Base-by-base conservation (phyloP, 352 stramenopile genomes). In the Globisporangium lucens region DNA sequence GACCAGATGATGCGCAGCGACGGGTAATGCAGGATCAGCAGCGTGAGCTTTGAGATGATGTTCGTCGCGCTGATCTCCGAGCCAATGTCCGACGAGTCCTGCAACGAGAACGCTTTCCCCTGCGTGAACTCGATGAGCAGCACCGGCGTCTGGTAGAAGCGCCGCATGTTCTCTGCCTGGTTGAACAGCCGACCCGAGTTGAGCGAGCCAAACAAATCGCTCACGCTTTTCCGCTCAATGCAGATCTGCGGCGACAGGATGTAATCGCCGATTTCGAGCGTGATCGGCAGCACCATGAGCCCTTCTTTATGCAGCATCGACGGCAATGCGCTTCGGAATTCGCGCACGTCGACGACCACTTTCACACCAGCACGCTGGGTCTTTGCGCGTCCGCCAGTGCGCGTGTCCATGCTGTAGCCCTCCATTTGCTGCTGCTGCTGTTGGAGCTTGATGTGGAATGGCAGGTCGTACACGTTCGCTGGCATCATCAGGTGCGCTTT, bases 241-340 rank as follows among this genome's bases (percentile, higher is more conserved):
- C 95, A 99, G 67, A 99, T 97, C 24, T 99, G 89, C 47, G 97
- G 97, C 56, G 96, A 98, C 46, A 99, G 76, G 8, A 99, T 96
- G 75, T 98, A 99, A 77, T 99, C 98, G 6, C 98, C 98, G 10
- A 99, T 91, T 66, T 97, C 92, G 13, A 99, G 77, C 24, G 97
- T 99, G 17, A 98, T 83, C 8, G 98, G 97, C n/a, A 95, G 80
- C 29, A 99, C 77, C 61, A 96, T 71, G 59, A 98, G 83, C 0
- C 91, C 94, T 59, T 95, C 89, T 69, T 97, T 89, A 77, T 99
- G 95, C n/a, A 99, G 82, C 80, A 99, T 97, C 5, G 91, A 98
- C 5, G 98, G 97, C 46, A 99, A 76, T 2, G 91, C 84, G 53
- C 93, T 98, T 20, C 97, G 84, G 70, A 99, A 99, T 75, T 99